Evolutionary conservation across 331 rosid species (phyloP), one percentile per base, ranked within the genome.

Genomic region (Pyrus hybrid): DNA sequence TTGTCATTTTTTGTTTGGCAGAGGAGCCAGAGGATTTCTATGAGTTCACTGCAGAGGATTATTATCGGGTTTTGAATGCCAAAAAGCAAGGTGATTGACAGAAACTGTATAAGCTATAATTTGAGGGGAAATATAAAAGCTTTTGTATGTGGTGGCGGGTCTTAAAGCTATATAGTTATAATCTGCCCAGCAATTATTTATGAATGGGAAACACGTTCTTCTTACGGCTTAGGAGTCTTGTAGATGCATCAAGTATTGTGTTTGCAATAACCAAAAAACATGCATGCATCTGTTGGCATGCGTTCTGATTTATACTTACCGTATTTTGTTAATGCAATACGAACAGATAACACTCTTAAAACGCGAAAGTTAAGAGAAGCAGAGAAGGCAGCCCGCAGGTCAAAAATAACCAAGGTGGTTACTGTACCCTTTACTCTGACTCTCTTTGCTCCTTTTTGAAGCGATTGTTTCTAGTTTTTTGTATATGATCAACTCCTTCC

Each of bases 341-440:
- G 45, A 63, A 32, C 89, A 94, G 99, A 90, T 72, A 94, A 94
- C 63, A 78, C 61, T 62, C 88, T 89, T 74, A 94, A 92, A 86
- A 94, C 97, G 66, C 88, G 91, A 54, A 92, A 89, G 80, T 57
- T 94, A 63, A 86, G 91, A 76, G 97, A 90, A 80, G 97, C 97
- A 71, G 99, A 94, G 80, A 85, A 81, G 86, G 91, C 88, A 47
- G 88, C 97, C 65, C 96, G 92, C n/a, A 90, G 88, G 81, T 89
- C 97, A 72, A 92, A 81, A 83, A 84, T 82, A 67, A 86, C 90
- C 14, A 87, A 90, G 88, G 94, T 93, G 65, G 56, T 71, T 26
- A 7, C 61, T 49, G 49, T 74, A 30, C 47, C 35, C 49, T 47
- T 54, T 58, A 6, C 8, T 53, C 22, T 72, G 35, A 6, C 6